phyloP scores from a whole-genome alignment of 2,329 filamentous ascomycete genomes.

The Bipolaris gigantea region DNA sequence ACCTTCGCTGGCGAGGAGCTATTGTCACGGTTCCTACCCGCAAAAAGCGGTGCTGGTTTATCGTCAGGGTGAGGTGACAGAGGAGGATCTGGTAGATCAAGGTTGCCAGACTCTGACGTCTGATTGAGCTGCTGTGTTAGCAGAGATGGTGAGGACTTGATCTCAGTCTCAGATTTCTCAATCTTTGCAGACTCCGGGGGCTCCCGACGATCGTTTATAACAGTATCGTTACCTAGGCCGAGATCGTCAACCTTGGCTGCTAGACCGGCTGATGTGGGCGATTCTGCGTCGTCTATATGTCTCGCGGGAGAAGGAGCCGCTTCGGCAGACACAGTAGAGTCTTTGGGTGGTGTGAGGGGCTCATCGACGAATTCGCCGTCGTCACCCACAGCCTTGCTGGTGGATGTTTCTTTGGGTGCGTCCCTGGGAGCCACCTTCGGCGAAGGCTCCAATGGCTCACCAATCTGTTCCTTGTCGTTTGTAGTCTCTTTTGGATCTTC shows the following conservation, averaged over 20 bases:
- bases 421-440: conserved; percentile 50
- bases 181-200: conserved; percentile 18
- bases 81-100: conserved; percentile 29
- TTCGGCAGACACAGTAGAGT: conserved; percentile 22
- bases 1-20: conserved; percentile 33
- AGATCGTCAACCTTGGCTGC: conserved; percentile 60
- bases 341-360: conserved; percentile 63
- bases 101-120: conserved; percentile 27
- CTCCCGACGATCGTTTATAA: conserved; percentile 47
- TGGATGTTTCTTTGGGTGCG: conserved; percentile 26
- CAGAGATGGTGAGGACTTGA: conserved; percentile 44
- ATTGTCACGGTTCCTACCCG: conserved; percentile 43
- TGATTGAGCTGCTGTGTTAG: conserved; percentile 49
- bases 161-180: conserved; percentile 28
- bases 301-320: conserved; percentile 25
- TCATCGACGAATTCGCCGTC: conserved; percentile 79
- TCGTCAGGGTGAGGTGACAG: conserved; percentile 65
- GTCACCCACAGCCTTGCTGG: conserved; percentile 26
- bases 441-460: conserved; percentile 42
- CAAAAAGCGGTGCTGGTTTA: conserved; percentile 68
- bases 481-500: conserved; percentile 59
- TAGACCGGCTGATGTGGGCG: conserved; percentile 57
- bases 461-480: conserved; percentile 55
- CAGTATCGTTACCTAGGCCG: conserved; percentile 61
- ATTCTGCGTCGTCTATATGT: conserved; percentile 40